These are phyloP conservation scores for Cerrena zonata DNA, from an alignment of 1,284 basidiomycete genomes.

Conservation along the genomic window DNA sequence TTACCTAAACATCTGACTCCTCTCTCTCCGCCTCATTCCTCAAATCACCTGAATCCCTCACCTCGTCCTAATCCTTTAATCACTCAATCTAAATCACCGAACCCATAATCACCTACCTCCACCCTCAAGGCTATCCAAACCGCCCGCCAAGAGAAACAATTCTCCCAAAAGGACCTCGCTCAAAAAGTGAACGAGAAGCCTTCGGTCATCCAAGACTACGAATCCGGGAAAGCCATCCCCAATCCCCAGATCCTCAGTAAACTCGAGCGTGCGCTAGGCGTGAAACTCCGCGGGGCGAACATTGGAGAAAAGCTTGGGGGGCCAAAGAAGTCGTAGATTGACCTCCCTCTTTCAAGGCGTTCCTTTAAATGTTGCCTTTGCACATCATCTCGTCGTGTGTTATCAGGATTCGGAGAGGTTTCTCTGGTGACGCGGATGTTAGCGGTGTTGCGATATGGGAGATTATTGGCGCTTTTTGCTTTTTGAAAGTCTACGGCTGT, in stretches of 20 bases:
- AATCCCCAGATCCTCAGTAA: constrained; percentile 87
- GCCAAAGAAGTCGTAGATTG: constrained; percentile 62
- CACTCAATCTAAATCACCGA: background rate
- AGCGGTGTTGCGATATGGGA: too few species aligned
- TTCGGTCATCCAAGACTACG: constrained; percentile 85
- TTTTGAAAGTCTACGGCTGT: too few species aligned
- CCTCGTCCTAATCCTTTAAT: too few species aligned
- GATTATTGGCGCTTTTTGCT: too few species aligned
- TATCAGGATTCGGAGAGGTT: too few species aligned
- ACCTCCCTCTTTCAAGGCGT: background rate
- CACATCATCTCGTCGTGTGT: too few species aligned
- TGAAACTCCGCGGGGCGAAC: constrained; percentile 85
- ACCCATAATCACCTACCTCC: background rate
- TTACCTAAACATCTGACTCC: background rate
- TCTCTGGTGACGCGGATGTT: too few species aligned
- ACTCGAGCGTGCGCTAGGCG: constrained; percentile 83
- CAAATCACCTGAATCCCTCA: too few species aligned
- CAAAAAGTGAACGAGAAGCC: constrained; percentile 90
- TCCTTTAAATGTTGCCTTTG: too few species aligned
- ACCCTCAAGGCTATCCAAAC: constrained; percentile 69
- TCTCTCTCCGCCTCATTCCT: constrained; percentile 9
- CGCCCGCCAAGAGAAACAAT: constrained; percentile 70
- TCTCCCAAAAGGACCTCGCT: constrained; percentile 92
- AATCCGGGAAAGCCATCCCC: constrained; percentile 84
- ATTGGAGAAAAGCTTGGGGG: constrained; percentile 77